Evolutionary conservation across 768 basidiomycete species (phyloP).

Genomic region (Panus rudis): DNA sequence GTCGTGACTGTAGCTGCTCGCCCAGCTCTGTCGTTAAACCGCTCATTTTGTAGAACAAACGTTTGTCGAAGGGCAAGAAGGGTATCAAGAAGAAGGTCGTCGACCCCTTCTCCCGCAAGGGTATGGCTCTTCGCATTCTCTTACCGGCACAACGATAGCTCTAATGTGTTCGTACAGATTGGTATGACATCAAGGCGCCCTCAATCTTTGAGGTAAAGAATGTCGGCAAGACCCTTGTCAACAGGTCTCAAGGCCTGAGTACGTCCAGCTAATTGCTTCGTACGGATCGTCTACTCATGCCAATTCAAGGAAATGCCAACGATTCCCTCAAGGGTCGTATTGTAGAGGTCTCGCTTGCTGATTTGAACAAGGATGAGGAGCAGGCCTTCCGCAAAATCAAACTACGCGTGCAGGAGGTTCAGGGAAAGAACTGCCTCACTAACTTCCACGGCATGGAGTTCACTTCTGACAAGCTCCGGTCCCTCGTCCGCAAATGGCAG

Average conservation of each 20-base stretch:
- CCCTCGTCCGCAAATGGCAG: slow-evolving; percentile 99
- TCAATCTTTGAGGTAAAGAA: slow-evolving; percentile 95
- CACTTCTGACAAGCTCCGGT: slow-evolving; percentile 99
- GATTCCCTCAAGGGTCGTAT: slow-evolving; percentile 98
- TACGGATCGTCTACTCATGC: background rate
- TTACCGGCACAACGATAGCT: background rate
- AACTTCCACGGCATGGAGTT: slow-evolving; percentile 99
- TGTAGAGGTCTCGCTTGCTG: slow-evolving; percentile 91
- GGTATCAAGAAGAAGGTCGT: slow-evolving; percentile 99
- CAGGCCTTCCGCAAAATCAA: slow-evolving; percentile 99
- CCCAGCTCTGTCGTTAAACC: background rate
- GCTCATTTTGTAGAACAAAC: slow-evolving; percentile 70
- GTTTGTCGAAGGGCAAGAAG: slow-evolving; percentile 96
- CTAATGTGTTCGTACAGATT: slow-evolving; percentile 48
- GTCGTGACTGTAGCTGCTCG: slow-evolving; percentile 23
- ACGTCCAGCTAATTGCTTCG: slow-evolving; percentile 29
- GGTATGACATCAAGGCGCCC: slow-evolving; percentile 99
- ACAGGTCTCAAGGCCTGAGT: slow-evolving; percentile 98
- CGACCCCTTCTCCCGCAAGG: slow-evolving; percentile 99
- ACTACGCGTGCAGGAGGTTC: slow-evolving; percentile 91
- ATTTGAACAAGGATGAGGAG: slow-evolving; percentile 99
- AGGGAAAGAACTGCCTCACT: slow-evolving; percentile 99
- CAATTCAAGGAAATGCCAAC: slow-evolving; percentile 88
- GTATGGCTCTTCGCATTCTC: slow-evolving; percentile 49
- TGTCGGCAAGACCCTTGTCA: slow-evolving; percentile 97